Evolutionary conservation across 148 eudicot genomes (phyloP).

Genomic region (Camellia lanceoleosa): DNA sequence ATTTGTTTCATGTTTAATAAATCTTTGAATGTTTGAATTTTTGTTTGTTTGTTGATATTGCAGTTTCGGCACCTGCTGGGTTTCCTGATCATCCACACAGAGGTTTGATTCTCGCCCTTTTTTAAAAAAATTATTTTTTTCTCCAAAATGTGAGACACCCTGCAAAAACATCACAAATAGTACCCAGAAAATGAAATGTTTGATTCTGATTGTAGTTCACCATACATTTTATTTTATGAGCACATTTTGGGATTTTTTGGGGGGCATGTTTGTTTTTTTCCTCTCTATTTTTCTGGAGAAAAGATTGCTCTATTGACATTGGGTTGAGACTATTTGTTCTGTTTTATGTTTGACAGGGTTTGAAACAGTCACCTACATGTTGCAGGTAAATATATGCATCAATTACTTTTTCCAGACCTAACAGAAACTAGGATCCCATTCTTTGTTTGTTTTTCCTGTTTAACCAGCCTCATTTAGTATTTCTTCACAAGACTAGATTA

Average conservation of each 20-base stretch:
- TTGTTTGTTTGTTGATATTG: neutral
- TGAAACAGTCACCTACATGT: constrained; percentile 93
- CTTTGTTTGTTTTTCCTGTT: neutral
- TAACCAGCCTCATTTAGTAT: neutral
- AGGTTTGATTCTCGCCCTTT: constrained; percentile 40
- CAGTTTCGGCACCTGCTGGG: constrained; percentile 87
- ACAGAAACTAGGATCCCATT: neutral
- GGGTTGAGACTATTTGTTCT: neutral
- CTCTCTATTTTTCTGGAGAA: neutral
- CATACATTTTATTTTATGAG: too few relatives aligned
- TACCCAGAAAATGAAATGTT: too few relatives aligned
- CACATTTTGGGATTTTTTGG: too few relatives aligned
- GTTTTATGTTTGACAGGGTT: constrained; percentile 50
- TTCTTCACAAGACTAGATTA: neutral
- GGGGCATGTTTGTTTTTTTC: neutral
- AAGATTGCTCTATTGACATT: neutral
- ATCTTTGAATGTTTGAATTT: neutral
- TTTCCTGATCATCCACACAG: constrained; percentile 99
- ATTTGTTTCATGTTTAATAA: neutral
- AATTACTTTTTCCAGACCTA: neutral
- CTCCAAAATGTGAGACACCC: too few relatives aligned
- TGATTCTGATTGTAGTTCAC: too few relatives aligned
- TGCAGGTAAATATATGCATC: constrained; percentile 48
- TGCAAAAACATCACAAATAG: too few relatives aligned
- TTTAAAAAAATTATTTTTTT: too few relatives aligned